A percentile compares a stretch with the other conserved stretches of the same genome.
Evolutionary conservation across 2,329 filamentous ascomycete species (phyloP).

Genomic region (Diplocarpon rosae): DNA sequence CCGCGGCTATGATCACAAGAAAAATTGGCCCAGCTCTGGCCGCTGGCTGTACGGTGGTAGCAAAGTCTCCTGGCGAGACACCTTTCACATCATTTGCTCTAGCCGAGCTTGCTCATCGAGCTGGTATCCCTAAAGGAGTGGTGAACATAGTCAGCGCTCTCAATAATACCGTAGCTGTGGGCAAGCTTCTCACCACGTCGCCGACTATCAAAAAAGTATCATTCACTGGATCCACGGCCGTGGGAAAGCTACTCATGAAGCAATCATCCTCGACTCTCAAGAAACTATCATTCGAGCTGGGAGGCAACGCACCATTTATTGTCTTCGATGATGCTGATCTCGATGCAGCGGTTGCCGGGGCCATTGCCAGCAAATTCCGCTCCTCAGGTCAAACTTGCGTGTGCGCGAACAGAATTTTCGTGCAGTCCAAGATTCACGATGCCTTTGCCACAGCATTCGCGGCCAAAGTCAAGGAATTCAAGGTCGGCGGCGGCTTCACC

Average conservation of each 20-base stretch:
- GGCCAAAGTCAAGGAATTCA: constrained; percentile 62
- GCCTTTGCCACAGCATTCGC: constrained; percentile 58
- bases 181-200: constrained; percentile 64
- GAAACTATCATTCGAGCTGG: constrained; percentile 75
- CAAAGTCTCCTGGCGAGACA: constrained; percentile 85
- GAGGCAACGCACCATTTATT: constrained; percentile 92
- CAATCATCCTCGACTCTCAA: constrained; percentile 77
- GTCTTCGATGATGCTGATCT: constrained; percentile 93
- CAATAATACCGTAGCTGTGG: constrained; percentile 70
- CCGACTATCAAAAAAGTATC: constrained; percentile 78
- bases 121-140: constrained; percentile 82
- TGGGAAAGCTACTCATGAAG: constrained; percentile 74
- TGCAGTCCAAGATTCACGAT: constrained; percentile 71
- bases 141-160: constrained; percentile 79
- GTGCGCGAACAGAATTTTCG: constrained; percentile 73
- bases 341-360: constrained; percentile 71
- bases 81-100: constrained; percentile 83
- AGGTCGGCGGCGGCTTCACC: constrained; percentile 64
- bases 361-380: constrained; percentile 82
- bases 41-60: constrained; percentile 89
- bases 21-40: constrained; percentile 69
- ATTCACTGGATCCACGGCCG: constrained; percentile 72
- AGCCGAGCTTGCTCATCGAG: constrained; percentile 74
- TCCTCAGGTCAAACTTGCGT: constrained; percentile 94
- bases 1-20: constrained; percentile 63